Percentiles rank a stretch among this genome's conserved stretches.
Conservation (phyloP, 1,284 basidiomycete genomes). For the Cystobasidiaceae sp. region DNA sequence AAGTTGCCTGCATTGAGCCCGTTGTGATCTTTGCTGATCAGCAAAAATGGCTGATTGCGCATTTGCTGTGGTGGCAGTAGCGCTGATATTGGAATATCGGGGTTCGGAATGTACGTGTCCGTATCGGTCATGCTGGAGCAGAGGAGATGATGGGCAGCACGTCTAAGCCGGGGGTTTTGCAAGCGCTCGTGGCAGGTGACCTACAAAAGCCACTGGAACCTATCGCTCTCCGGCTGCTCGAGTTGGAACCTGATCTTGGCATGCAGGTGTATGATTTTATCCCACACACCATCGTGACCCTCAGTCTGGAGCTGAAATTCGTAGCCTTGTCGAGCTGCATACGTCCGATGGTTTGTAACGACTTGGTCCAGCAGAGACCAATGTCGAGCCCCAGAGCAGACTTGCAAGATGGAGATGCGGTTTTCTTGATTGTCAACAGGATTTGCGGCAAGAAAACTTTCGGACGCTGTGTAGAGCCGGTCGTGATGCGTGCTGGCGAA, state of each 20-base stretch:
- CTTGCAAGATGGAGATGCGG: background rate
- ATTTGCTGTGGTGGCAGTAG: background rate
- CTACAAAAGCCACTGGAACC: slow-evolving; percentile 2
- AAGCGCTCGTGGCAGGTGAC: background rate
- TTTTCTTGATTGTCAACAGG: background rate
- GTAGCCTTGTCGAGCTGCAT: background rate
- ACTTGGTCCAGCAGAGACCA: background rate
- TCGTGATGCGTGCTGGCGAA: background rate
- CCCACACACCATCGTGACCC: background rate
- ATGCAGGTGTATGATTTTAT: background rate
- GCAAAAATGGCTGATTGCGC: background rate
- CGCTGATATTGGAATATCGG: background rate
- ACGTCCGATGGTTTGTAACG: slow-evolving; percentile 3
- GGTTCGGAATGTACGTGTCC: slow-evolving; percentile 3
- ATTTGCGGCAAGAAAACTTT: background rate
- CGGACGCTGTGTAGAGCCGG: background rate
- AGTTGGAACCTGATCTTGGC: background rate
- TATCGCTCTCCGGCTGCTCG: background rate
- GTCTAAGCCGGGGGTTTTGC: too few relatives aligned
- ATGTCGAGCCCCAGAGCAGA: background rate
- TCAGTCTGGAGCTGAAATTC: background rate
- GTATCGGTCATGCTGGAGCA: background rate
- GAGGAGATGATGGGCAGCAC: too few relatives aligned
- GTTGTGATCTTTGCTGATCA: background rate
- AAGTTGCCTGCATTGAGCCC: slow-evolving; percentile 6